Base-by-base conservation (phyloP, 129 eudicot genomes). In the Heracleum sosnowskyi region DNA sequence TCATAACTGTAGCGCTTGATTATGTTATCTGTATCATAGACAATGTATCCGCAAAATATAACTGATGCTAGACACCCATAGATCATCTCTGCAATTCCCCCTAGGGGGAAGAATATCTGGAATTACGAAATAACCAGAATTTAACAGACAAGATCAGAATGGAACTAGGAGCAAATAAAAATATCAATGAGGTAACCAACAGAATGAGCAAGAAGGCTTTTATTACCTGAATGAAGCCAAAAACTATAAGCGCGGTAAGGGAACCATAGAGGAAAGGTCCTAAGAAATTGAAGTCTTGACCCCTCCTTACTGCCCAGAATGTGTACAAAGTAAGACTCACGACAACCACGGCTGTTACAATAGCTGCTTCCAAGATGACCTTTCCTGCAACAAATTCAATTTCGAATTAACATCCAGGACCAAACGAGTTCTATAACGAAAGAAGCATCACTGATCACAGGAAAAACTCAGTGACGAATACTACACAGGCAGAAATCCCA, bases 241-340 rank as follows among this genome's bases (percentile, higher is more conserved):
- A 70, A 37, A 70, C 2, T 28, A 70, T 35, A 20, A 70, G 75
- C 75, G 24, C 46, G 7, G 37, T 24, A 37, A 70, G 24, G 42
- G 75, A 39, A 70, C 31, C 46, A 70, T 37, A 70, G 18, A 37
- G 42, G 47, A 70, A 37, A 28, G 75, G 33, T 36, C 75, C 75
- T 70, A 70, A 37, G 75, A 70, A 70, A 70, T 37, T 70, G 75
- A 37, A 70, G 47, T 70, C 75, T 3, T 70, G 42, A 41, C 75
- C 75, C 42, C 75, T 70, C 26, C 11, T 37, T 22, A 41, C 47
- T 11, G 47, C 75, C 75, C 33, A 70, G 44, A 36, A 70, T 20
- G 75, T 70, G 47, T 69, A 70, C 75, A 70, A 37, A 8, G 75
- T 70, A 20, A 70, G 75, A 37, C 75, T 41, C 18, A 37, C 75